Evolutionary conservation across 352 stramenopile genomes (phyloP).

Genomic region (Phytophthora europaea): DNA sequence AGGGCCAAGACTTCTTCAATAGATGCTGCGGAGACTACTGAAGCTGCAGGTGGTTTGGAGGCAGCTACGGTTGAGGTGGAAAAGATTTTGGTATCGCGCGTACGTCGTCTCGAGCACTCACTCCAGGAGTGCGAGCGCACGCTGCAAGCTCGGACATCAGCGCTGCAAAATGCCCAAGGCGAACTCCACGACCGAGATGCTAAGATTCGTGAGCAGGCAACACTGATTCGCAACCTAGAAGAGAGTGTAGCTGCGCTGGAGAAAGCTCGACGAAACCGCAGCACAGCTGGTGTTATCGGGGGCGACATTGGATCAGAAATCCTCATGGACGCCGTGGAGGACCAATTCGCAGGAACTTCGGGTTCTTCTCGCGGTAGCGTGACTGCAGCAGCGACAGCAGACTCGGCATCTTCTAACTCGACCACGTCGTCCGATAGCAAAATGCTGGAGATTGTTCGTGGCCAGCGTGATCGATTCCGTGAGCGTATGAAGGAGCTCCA

Average conservation of each 20-base stretch:
- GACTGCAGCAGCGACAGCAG: slow-evolving; percentile 11
- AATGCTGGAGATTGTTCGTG: slow-evolving; percentile 87
- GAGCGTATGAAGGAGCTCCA: slow-evolving; percentile 88
- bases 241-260: slow-evolving; percentile 76
- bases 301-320: slow-evolving; percentile 72
- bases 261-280: slow-evolving; percentile 40
- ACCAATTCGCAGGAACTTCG: slow-evolving; percentile 49
- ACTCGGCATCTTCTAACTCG: slow-evolving; percentile 15
- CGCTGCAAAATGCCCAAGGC: slow-evolving; percentile 46
- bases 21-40: slow-evolving; percentile 16
- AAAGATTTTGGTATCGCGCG: slow-evolving; percentile 70
- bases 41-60: slow-evolving; percentile 36
- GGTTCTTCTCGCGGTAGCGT: slow-evolving; percentile 23
- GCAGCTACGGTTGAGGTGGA: slow-evolving; percentile 58
- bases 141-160: slow-evolving; percentile 42
- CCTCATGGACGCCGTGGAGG: slow-evolving; percentile 78
- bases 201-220: slow-evolving; percentile 63
- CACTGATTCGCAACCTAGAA: slow-evolving; percentile 67
- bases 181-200: slow-evolving; percentile 45
- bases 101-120: slow-evolving; percentile 76
- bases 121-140: slow-evolving; percentile 73
- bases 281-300: slow-evolving; percentile 27
- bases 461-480: slow-evolving; percentile 84
- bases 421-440: slow-evolving; percentile 65
- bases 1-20: slow-evolving; percentile 31